Evolutionary conservation across 345 rosid species (phyloP).

Genomic region (Theobroma cacao): DNA sequence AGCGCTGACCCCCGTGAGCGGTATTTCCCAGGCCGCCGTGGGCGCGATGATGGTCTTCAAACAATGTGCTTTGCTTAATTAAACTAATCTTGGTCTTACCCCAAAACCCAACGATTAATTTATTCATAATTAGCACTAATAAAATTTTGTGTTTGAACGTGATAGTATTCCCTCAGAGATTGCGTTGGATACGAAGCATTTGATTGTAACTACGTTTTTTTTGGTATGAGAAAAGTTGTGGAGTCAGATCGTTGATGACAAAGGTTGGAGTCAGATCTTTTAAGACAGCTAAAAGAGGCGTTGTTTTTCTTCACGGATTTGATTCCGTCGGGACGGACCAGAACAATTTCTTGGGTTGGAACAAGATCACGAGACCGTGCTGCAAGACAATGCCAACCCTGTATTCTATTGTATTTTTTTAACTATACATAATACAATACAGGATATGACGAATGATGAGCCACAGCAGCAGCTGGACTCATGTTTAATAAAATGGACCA

Average conservation of each 20-base stretch:
- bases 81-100: neutral
- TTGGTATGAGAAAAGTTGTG: neutral
- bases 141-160: neutral
- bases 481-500: no score
- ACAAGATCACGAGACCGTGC: no score
- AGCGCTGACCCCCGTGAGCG: conserved; percentile 9
- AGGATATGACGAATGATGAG: no score
- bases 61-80: conserved; percentile 2
- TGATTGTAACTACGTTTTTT: neutral
- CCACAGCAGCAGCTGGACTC: no score
- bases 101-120: neutral
- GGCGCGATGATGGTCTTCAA: neutral
- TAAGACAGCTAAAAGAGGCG: conserved; percentile 25
- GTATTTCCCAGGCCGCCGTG: conserved; percentile 12
- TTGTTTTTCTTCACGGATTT: conserved; percentile 56
- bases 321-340: conserved; percentile 44
- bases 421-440: no score
- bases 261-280: neutral
- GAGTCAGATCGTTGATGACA: neutral
- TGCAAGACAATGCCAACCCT: no score
- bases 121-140: neutral
- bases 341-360: conserved; percentile 61
- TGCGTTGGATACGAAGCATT: neutral
- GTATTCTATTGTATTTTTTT: no score
- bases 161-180: conserved; percentile 11